Conservation (phyloP, 371 early-diverging fungal genomes). For the Chytridiales sp. region DNA sequence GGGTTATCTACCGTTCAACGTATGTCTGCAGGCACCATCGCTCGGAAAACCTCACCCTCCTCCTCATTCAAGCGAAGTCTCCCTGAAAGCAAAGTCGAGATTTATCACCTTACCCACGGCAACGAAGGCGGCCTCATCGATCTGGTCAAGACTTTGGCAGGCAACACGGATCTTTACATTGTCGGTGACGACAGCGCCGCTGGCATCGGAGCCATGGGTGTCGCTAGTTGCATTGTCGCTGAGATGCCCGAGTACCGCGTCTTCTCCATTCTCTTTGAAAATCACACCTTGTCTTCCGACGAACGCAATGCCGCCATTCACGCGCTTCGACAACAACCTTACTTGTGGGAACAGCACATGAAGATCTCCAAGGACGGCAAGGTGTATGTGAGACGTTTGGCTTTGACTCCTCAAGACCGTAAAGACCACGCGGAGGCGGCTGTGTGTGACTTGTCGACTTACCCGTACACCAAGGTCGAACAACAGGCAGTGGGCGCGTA, state of each 20-base stretch:
- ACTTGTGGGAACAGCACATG: constrained; percentile 1
- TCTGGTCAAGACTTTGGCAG: background rate
- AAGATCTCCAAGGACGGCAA: constrained; percentile 7
- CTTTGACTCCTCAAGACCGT: background rate
- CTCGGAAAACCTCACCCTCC: background rate
- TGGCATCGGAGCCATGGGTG: constrained; percentile 10
- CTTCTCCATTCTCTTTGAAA: constrained; percentile 12
- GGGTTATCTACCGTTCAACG: no score
- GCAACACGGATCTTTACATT: constrained; percentile 5
- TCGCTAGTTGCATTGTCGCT: constrained; percentile 6
- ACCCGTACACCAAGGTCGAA: background rate
- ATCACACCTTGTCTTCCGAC: background rate
- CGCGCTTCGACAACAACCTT: background rate
- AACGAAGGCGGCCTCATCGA: constrained; percentile 8
- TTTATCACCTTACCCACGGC: constrained; percentile 11
- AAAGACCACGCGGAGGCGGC: background rate
- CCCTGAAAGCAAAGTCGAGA: background rate
- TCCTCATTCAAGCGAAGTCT: background rate
- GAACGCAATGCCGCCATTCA: constrained; percentile 2
- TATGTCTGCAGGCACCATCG: no score
- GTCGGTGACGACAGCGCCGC: constrained; percentile 13
- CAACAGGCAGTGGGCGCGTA: background rate
- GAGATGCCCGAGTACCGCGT: constrained; percentile 5
- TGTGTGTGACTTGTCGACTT: no score
- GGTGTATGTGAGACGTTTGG: background rate